Conservation (phyloP, 2,329 filamentous ascomycete species). For the Trichoderma sp. region DNA sequence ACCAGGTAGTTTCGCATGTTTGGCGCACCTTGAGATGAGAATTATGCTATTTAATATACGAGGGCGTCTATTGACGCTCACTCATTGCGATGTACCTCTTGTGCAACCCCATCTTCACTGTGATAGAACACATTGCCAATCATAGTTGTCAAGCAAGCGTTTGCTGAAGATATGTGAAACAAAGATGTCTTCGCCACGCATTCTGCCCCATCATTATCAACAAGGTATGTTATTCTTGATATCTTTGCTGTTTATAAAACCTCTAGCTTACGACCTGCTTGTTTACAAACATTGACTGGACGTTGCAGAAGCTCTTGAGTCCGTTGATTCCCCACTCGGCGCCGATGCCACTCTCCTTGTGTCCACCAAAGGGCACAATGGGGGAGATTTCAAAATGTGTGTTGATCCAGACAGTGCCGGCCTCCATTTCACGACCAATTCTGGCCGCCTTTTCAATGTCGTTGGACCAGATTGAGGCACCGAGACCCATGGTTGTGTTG, state of each 20-base stretch:
- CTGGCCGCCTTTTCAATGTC: conserved; percentile 45
- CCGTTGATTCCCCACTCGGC: conserved; percentile 8
- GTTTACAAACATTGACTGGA: conserved; percentile 1
- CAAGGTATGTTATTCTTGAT: background rate
- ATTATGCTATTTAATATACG: background rate
- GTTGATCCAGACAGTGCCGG: conserved; percentile 49
- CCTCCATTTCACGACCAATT: conserved; percentile 53
- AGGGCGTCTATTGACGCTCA: background rate
- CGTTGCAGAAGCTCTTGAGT: conserved; percentile 12
- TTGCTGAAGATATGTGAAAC: background rate
- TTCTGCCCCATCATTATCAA: background rate
- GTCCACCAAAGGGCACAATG: conserved; percentile 62
- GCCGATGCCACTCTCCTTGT: conserved; percentile 63
- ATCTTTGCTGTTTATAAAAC: background rate
- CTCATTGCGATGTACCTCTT: background rate
- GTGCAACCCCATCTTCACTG: background rate
- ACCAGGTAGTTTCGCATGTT: background rate
- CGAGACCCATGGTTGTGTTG: conserved; percentile 54
- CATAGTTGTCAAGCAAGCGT: background rate
- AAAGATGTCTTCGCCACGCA: background rate
- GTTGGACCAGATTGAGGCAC: conserved; percentile 56
- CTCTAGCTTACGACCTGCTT: background rate
- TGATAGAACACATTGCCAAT: background rate
- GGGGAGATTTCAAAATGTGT: conserved; percentile 54
- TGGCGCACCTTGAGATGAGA: background rate